Evolutionary conservation across 345 rosid species (phyloP).

Genomic region (Jatropha curcas): DNA sequence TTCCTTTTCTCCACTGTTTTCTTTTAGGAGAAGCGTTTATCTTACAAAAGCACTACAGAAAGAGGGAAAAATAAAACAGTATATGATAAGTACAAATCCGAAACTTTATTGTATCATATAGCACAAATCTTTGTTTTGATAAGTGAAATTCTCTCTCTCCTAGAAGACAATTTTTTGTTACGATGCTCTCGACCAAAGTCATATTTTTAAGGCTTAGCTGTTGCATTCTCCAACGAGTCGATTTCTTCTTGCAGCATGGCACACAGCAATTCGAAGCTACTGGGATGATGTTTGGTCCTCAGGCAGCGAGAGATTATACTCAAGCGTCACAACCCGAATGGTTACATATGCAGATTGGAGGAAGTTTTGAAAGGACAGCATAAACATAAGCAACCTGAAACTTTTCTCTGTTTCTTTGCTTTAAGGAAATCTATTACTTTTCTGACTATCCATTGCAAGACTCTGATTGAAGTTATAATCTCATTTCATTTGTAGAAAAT

Average conservation of each 20-base stretch:
- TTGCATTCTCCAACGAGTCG: not conserved
- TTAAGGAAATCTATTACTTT: constrained; percentile 3
- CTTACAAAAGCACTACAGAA: no score
- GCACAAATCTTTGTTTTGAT: not conserved
- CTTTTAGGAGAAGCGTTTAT: no score
- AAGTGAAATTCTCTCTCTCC: not conserved
- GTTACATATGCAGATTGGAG: constrained; percentile 85
- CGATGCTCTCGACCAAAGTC: no score
- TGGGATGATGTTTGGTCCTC: constrained; percentile 62
- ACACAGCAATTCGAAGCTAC: constrained; percentile 53
- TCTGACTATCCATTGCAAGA: constrained; percentile 13
- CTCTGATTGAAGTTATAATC: constrained; percentile 22
- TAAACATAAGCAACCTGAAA: constrained; percentile 29
- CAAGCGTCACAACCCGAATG: constrained; percentile 65
- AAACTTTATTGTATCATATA: no score
- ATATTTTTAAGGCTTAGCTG: no score
- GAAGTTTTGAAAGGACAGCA: constrained; percentile 56
- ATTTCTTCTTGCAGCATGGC: constrained; percentile 43
- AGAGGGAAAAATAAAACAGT: no score
- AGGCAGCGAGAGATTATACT: constrained; percentile 51
- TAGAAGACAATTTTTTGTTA: not conserved
- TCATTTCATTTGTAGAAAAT: constrained; percentile 30
- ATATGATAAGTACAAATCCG: no score
- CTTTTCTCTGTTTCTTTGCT: constrained; percentile 15
- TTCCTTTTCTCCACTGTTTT: not conserved